Percentiles rank a stretch among this genome's conserved stretches.
phyloP scores from a whole-genome alignment of 768 basidiomycete species.

The Tulasnella sp. region DNA sequence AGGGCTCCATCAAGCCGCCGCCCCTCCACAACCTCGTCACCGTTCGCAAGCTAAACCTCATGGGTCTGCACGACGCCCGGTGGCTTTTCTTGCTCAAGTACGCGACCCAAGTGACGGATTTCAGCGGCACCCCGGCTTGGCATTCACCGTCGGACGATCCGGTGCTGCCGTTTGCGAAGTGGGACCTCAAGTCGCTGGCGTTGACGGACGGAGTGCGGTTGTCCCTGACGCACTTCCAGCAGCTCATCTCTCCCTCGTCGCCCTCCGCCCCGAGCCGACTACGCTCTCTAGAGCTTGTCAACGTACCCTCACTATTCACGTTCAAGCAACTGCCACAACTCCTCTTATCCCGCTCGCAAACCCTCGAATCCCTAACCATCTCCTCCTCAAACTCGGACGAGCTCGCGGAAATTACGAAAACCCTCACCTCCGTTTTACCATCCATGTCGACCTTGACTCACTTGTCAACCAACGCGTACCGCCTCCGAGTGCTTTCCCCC shows the following conservation, averaged over 20 bases:
- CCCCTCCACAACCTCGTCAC: constrained; percentile 23
- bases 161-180: neutral
- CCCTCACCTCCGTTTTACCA: constrained; percentile 6
- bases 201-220: constrained; percentile 6
- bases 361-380: neutral
- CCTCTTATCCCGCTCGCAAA: neutral
- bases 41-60: neutral
- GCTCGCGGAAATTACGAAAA: neutral
- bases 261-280: neutral
- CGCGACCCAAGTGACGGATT: neutral
- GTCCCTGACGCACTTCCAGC: neutral
- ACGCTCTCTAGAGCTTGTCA: constrained; percentile 9
- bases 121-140: constrained; percentile 10
- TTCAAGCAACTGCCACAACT: neutral
- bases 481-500: neutral
- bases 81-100: constrained; percentile 21
- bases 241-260: neutral
- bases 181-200: neutral
- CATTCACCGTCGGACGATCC: constrained; percentile 4
- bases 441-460: neutral
- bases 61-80: constrained; percentile 10
- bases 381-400: neutral
- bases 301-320: neutral
- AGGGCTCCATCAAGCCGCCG: neutral
- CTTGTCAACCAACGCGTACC: constrained; percentile 7